Evolutionary conservation across 2,329 filamentous ascomycete species (phyloP).

Genomic region (Colletotrichum melonis): DNA sequence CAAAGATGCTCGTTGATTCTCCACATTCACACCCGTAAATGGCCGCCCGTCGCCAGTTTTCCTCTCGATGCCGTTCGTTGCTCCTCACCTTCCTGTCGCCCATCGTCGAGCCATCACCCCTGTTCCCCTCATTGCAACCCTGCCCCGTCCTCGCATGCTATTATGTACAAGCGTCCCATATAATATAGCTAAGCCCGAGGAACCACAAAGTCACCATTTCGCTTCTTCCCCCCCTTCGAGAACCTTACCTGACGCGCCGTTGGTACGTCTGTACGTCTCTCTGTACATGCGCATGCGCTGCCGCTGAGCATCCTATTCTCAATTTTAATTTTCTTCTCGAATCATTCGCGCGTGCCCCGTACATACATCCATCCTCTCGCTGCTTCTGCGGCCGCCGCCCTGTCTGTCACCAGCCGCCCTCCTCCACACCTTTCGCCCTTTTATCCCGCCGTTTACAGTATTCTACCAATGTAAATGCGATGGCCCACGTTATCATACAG

Average conservation of each 20-base stretch:
- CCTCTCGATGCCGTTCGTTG: conserved; percentile 17
- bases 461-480: conserved; percentile 54
- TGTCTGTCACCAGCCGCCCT: conserved; percentile 29
- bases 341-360: conserved; percentile 1
- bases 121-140: conserved; percentile 34
- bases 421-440: conserved; percentile 40
- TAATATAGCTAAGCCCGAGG: conserved; percentile 29
- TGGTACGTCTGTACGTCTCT: conserved; percentile 6
- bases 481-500: conserved; percentile 54
- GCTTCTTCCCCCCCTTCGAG: conserved; percentile 33
- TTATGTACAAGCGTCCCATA: conserved; percentile 36
- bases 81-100: conserved; percentile 28
- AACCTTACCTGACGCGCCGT: conserved; percentile 18
- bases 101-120: conserved; percentile 18
- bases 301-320: not conserved
- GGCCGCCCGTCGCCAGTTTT: conserved; percentile 35
- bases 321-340: not conserved
- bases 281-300: conserved; percentile 7
- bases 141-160: conserved; percentile 28
- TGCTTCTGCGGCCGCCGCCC: not conserved
- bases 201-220: conserved; percentile 28
- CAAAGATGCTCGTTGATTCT: conserved; percentile 15
- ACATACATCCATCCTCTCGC: conserved; percentile 5
- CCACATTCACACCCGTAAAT: conserved; percentile 30
- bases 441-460: conserved; percentile 51